Base-by-base conservation (phyloP, 306 rosid genomes). In the Ammopiptanthus mongolicus region DNA sequence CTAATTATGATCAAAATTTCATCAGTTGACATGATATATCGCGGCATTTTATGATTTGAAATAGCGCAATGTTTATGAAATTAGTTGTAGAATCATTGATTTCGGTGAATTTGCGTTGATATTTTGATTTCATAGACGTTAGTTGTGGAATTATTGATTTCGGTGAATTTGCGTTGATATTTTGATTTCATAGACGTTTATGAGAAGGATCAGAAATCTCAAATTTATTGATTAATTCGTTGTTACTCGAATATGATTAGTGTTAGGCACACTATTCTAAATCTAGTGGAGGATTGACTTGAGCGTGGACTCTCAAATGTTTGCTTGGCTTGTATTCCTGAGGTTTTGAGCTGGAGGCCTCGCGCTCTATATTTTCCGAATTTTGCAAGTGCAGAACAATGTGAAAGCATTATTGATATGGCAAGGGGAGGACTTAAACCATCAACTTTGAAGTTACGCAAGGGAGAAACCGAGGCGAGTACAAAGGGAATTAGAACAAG, bases 281-380 rank as follows among this genome's bases (percentile, higher is more conserved):
- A 60, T 59, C 10, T 51, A 10, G 37, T 74, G 71, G 51, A 69
- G 36, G 61, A 41, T 56, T 62, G 73, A 75, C 80, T 77, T 71
- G 33, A 46, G 34, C 21, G 36, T 47, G 58, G 66, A 65, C 22
- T 58, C 25, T 78, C 6, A 5, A 29, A 56, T 59, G 73, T 77
- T 21, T 33, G 31, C 34, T 47, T 22, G 73, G 66, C 46, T 75
- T 84, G 42, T 57, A 34, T 34, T 81, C 52, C 71, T 42, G 71
- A 92, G 99, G 80, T 92, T 71, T 87, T 95, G 85, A 95, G 97
- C 76, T 95, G 99, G 97, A 76, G 47, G 41, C 99, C 97, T 8
- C 93, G 93, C 19, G 91, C 96, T 12, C 65, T 87, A 1, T 89
- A 87, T 83, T 95, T 95, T 84, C 97, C 99, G 9, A 87, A 90